Percentiles rank a stretch among this genome's conserved stretches.
Conservation (phyloP, 2,329 filamentous ascomycete genomes). For the Didymella pomorum region DNA sequence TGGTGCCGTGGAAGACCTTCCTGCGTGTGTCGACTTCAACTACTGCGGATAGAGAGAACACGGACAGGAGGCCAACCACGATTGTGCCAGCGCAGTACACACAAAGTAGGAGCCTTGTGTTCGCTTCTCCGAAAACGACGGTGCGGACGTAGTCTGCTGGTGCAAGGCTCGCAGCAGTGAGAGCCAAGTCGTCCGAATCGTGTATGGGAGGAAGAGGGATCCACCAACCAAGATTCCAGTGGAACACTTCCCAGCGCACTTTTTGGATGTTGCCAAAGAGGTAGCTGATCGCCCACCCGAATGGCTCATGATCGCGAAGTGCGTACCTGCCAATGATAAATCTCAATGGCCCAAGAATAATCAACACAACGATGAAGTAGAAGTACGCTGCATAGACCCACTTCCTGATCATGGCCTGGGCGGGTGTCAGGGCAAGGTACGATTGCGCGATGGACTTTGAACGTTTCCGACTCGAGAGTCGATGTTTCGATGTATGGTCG, state of each 20-base stretch:
- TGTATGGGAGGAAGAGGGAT: slow-evolving; percentile 69
- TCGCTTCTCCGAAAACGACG: slow-evolving; percentile 74
- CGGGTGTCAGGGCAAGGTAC: slow-evolving; percentile 80
- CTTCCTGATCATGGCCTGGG: slow-evolving; percentile 78
- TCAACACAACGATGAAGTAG: slow-evolving; percentile 70
- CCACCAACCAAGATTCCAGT: slow-evolving; percentile 75
- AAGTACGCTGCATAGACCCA: slow-evolving; percentile 85
- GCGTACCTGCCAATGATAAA: slow-evolving; percentile 72
- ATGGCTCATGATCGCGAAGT: slow-evolving; percentile 76
- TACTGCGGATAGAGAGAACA: slow-evolving; percentile 75
- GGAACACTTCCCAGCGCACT: slow-evolving; percentile 76
- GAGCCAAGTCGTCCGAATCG: slow-evolving; percentile 31
- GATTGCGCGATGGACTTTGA: slow-evolving; percentile 60
- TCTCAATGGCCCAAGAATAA: slow-evolving; percentile 76
- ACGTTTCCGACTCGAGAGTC: slow-evolving; percentile 35
- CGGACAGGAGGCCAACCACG: slow-evolving; percentile 72
- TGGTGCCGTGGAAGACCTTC: slow-evolving; percentile 98
- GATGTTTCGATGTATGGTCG: slow-evolving; percentile 32
- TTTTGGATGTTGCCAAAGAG: slow-evolving; percentile 78
- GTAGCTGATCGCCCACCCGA: slow-evolving; percentile 93
- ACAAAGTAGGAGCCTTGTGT: slow-evolving; percentile 78
- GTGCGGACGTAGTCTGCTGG: slow-evolving; percentile 70
- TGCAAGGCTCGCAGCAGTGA: slow-evolving; percentile 18
- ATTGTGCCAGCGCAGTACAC: slow-evolving; percentile 78
- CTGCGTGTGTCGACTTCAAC: slow-evolving; percentile 94